Conservation (phyloP, 106 monocot species). For the Allium cepa region DNA sequence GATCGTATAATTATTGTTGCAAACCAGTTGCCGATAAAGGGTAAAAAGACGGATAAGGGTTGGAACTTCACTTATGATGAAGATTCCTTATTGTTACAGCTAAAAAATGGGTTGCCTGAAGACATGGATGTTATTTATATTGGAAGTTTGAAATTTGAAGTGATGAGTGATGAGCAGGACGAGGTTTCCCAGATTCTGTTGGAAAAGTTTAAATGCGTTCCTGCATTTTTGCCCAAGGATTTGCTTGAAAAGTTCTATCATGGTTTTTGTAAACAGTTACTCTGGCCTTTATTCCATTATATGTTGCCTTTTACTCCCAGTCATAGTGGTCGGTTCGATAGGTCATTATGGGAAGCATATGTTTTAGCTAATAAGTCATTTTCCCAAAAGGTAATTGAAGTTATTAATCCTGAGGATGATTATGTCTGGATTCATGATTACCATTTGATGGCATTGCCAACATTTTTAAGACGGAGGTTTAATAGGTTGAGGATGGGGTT, state of each 20-base stretch:
- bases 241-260: constrained; percentile 48
- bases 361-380: constrained; percentile 56
- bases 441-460: constrained; percentile 67
- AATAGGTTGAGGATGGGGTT: constrained; percentile 57
- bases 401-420: constrained; percentile 66
- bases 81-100: constrained; percentile 81
- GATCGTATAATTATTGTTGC: constrained; percentile 85
- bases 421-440: constrained; percentile 77
- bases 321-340: constrained; percentile 42
- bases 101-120: constrained; percentile 82
- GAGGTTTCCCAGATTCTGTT: constrained; percentile 43
- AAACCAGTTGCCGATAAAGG: constrained; percentile 68
- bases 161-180: constrained; percentile 44
- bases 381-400: constrained; percentile 59
- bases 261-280: constrained; percentile 61
- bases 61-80: constrained; percentile 90
- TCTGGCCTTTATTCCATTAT: constrained; percentile 77
- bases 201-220: constrained; percentile 61
- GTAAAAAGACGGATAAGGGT: constrained; percentile 38
- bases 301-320: constrained; percentile 40
- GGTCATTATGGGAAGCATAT: constrained; percentile 52
- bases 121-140: constrained; percentile 86
- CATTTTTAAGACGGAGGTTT: constrained; percentile 53
- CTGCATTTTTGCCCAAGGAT: constrained; percentile 45
- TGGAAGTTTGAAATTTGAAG: constrained; percentile 35